Base-by-base conservation (phyloP, 495 filamentous ascomycete genomes). In the Glonium stellatum region DNA sequence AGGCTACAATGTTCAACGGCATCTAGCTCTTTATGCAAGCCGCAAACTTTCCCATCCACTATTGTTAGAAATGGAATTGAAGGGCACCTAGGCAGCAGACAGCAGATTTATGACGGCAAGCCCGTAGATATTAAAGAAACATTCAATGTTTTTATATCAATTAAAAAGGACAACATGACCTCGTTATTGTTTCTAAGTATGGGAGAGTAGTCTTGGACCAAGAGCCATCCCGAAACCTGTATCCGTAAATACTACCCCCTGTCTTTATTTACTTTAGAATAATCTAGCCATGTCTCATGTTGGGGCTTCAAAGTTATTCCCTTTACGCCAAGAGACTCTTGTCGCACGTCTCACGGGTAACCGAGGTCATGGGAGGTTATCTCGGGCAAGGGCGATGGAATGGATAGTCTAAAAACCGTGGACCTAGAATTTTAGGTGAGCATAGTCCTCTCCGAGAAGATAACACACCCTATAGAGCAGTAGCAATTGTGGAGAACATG, bases 321-420 rank as follows among this genome's bases (percentile, higher is more conserved):
- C 18, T 18, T 15, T 11, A 44, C 39, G 4, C 18, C 27, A 31
- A 31, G 6, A 31, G 27, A 31, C 6, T 31, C 27, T 31, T 31
- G 27, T 31, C 27, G 27, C 27, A 31, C 27, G 27, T 44, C 39
- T 44, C 39, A 18, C 39, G 39, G 12, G 39, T 44, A 44, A 44
- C 18, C 12, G 39, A 44, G 39, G 39, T 4, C 4, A 15, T 4
- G 27, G 27, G 39, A 44, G 39, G 39, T 13, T 44, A 18, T 44
- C 39, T 44, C 39, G 39, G 39, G 18, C 39, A 18, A 44, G 39
- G 39, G 18, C 18, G 39, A 11, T 44, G 48, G 23, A 15, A 51
- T 8, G 48, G 48, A 15, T 6, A 23, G 73, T 72, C 82, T 86
- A 89, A 80, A 88, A 88, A 76, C 86, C 86, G 78, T 89, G 86